Conservation (phyloP, 225 moss, liverwort and hornwort species). For the Neckera pumila region DNA sequence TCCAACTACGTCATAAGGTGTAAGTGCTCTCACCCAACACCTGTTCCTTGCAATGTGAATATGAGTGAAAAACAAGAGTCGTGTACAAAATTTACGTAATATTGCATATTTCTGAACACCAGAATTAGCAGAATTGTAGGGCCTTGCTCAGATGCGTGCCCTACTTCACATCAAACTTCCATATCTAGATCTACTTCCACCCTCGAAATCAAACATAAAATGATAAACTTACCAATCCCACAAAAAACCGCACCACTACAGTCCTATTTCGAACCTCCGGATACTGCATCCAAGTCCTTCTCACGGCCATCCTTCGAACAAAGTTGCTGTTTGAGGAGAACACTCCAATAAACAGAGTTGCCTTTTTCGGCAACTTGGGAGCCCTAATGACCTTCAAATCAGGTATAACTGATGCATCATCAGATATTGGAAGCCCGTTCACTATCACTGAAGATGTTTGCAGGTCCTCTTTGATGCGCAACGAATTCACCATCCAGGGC, state of each 20-base stretch:
- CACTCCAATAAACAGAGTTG: constrained; percentile 69
- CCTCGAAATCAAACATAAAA: neutral
- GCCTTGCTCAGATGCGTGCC: neutral
- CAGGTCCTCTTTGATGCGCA: constrained; percentile 61
- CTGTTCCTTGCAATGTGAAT: neutral
- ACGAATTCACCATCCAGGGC: constrained; percentile 67
- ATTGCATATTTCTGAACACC: neutral
- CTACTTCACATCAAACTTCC: neutral
- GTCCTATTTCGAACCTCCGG: constrained; percentile 68
- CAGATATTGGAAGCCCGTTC: constrained; percentile 79
- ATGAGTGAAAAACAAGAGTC: neutral
- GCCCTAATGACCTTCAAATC: constrained; percentile 64
- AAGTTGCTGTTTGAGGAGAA: constrained; percentile 89
- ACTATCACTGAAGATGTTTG: constrained; percentile 56
- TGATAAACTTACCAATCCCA: constrained; percentile 72
- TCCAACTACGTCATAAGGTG: neutral
- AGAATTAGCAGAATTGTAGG: neutral
- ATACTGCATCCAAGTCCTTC: constrained; percentile 97
- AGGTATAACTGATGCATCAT: constrained; percentile 40
- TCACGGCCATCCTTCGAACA: constrained; percentile 80
- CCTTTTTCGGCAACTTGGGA: constrained; percentile 38
- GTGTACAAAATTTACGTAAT: neutral
- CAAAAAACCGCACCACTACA: constrained; percentile 93
- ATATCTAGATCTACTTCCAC: neutral
- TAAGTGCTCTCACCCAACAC: neutral